Evolutionary conservation across 2,329 filamentous ascomycete species (phyloP).

Genomic region (Sporothrix inflata): DNA sequence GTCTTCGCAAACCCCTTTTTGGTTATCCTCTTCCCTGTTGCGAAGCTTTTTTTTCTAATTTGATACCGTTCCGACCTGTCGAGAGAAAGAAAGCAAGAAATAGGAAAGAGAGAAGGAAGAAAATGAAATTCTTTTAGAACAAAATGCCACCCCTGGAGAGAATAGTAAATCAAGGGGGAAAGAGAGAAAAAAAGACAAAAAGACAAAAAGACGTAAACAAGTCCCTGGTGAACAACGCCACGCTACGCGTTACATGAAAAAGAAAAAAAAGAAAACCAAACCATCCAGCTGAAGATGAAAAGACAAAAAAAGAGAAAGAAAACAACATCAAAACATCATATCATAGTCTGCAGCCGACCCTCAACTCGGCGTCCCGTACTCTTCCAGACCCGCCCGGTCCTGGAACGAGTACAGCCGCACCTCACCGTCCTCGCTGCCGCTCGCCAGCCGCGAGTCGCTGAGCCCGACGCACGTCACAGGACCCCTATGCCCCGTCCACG

Average conservation of each 20-base stretch:
- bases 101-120: neutral
- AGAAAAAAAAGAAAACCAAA: neutral
- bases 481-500: constrained; percentile 85
- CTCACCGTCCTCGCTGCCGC: constrained; percentile 90
- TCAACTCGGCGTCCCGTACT: constrained; percentile 56
- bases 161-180: neutral
- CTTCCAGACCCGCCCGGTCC: constrained; percentile 48
- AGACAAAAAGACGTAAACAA: neutral
- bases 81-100: neutral
- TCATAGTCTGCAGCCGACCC: neutral
- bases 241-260: neutral
- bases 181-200: neutral
- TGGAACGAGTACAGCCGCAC: constrained; percentile 82
- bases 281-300: neutral
- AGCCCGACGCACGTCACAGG: constrained; percentile 92
- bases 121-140: constrained; percentile 2
- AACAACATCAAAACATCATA: neutral
- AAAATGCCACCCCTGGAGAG: neutral
- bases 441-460: constrained; percentile 86
- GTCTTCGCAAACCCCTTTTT: neutral
- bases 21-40: neutral
- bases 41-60: constrained; percentile 6
- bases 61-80: neutral
- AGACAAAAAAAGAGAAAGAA: neutral
- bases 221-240: neutral